These are phyloP conservation scores for Hyaloscypha hepaticicola DNA, from an alignment of 495 filamentous ascomycete genomes.

Conservation along the genomic window DNA sequence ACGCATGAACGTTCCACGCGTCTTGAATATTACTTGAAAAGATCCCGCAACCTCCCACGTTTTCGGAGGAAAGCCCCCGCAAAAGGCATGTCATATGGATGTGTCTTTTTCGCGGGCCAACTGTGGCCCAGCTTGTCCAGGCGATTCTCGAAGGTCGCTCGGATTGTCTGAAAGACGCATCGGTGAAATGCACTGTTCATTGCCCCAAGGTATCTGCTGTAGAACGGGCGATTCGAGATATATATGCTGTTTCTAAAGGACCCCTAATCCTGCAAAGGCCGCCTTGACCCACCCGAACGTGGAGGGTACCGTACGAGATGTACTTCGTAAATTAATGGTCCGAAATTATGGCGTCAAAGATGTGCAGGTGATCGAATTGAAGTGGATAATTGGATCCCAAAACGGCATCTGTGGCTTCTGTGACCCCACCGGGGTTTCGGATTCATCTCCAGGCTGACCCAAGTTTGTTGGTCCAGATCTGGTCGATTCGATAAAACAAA, in stretches of 20 bases:
- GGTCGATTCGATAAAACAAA: not conserved
- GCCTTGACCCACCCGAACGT: not conserved
- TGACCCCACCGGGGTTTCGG: not conserved
- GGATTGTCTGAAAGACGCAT: not conserved
- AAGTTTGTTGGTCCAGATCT: not conserved
- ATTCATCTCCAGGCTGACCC: not conserved
- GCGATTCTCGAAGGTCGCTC: not conserved
- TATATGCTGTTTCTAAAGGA: not conserved
- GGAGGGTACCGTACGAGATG: not conserved
- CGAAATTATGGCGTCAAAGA: conserved; percentile 1
- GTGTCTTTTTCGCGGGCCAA: not conserved
- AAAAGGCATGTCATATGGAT: not conserved
- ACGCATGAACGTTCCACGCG: not conserved
- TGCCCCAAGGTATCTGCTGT: not conserved
- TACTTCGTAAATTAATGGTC: not conserved
- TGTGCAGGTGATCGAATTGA: conserved; percentile 9
- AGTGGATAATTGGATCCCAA: not conserved
- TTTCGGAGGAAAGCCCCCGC: not conserved
- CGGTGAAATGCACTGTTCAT: not conserved
- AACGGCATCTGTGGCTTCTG: not conserved
- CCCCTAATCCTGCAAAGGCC: not conserved
- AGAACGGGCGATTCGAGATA: not conserved
- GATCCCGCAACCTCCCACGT: not conserved
- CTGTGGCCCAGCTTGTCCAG: not conserved
- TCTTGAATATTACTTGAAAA: not conserved